Conservation (phyloP, 2,329 filamentous ascomycete species). For the Macrophomina phaseolina region DNA sequence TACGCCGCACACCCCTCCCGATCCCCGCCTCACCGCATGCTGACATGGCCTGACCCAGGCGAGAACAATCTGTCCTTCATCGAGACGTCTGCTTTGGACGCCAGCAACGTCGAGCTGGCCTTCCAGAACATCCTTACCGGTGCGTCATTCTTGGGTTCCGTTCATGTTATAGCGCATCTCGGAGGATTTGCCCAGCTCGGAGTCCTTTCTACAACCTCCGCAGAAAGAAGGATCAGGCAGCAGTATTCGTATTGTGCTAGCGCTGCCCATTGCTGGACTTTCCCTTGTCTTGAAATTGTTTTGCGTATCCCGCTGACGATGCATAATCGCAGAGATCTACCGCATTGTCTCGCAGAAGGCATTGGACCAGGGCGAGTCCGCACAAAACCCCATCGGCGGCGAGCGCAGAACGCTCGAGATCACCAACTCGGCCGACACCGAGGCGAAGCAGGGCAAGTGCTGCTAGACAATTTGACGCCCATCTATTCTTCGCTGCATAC, state of each 20-base stretch:
- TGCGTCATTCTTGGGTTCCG: constrained; percentile 54
- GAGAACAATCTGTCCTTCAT: constrained; percentile 99
- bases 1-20: constrained; percentile 52
- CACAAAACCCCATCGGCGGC: constrained; percentile 76
- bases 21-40: neutral
- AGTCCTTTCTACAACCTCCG: neutral
- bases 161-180: neutral
- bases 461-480: constrained; percentile 62
- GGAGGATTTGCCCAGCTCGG: neutral
- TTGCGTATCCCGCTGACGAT: neutral
- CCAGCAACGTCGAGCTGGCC: constrained; percentile 97
- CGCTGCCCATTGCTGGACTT: neutral
- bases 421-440: constrained; percentile 81
- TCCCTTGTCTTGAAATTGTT: neutral
- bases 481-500: constrained; percentile 29
- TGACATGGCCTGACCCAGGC: constrained; percentile 59
- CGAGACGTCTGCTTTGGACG: constrained; percentile 97
- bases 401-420: constrained; percentile 81
- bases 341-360: constrained; percentile 98
- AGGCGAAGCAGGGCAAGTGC: constrained; percentile 80
- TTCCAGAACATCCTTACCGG: constrained; percentile 99
- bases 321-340: constrained; percentile 80
- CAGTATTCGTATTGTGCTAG: neutral
- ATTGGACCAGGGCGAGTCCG: constrained; percentile 84
- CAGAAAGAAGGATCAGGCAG: constrained; percentile 4